These are phyloP conservation scores for Aquilaria malaccensis DNA, from an alignment of 345 rosid species.

Conservation along the genomic window DNA sequence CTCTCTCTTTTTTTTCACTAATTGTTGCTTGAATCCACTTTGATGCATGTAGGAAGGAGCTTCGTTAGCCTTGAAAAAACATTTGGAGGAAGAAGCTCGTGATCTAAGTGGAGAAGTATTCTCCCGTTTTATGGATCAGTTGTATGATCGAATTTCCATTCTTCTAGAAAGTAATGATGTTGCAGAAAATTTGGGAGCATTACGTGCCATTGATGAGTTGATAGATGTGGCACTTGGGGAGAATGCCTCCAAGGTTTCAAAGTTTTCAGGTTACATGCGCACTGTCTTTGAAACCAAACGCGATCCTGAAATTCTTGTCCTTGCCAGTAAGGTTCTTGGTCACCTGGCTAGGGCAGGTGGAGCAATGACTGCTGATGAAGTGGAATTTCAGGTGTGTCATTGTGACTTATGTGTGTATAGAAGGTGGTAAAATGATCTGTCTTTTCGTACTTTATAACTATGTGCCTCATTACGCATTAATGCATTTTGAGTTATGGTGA, in stretches of 20 bases:
- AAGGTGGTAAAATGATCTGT: too few species aligned
- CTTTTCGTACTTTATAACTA: too few species aligned
- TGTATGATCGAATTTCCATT: slow-evolving; percentile 64
- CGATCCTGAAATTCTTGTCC: slow-evolving; percentile 75
- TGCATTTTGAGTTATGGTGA: background rate
- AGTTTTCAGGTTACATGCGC: slow-evolving; percentile 70
- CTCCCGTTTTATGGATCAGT: slow-evolving; percentile 81
- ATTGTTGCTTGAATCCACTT: too few species aligned
- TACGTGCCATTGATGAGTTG: slow-evolving; percentile 84
- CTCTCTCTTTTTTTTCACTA: background rate
- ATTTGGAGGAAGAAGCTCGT: slow-evolving; percentile 77
- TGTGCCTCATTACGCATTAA: too few species aligned
- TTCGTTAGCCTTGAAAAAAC: slow-evolving; percentile 73
- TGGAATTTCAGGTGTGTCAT: slow-evolving; percentile 75
- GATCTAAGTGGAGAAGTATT: slow-evolving; percentile 90
- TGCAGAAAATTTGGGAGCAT: slow-evolving; percentile 87
- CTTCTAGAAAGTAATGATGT: slow-evolving; percentile 69
- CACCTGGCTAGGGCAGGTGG: slow-evolving; percentile 99
- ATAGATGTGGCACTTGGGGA: slow-evolving; percentile 93
- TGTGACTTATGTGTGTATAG: background rate
- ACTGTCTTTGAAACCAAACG: slow-evolving; percentile 74
- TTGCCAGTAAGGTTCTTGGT: slow-evolving; percentile 94
- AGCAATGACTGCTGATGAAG: slow-evolving; percentile 98
- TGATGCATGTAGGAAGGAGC: slow-evolving; percentile 58
- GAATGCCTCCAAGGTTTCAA: slow-evolving; percentile 93